These are phyloP conservation scores for Phalaenopsis equestris DNA, from an alignment of 106 monocot genomes.

Conservation along the genomic window DNA sequence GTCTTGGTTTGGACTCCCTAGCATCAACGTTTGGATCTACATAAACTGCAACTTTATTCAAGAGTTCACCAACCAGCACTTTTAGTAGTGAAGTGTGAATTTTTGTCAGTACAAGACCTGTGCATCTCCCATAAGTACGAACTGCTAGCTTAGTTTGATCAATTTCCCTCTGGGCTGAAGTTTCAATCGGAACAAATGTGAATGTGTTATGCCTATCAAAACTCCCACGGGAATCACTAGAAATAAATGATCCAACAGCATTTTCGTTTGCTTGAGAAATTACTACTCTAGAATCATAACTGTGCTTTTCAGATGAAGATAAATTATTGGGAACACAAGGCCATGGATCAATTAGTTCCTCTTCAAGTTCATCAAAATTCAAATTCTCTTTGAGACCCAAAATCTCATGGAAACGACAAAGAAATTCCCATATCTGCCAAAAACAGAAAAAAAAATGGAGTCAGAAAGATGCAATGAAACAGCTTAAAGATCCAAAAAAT, in stretches of 20 bases:
- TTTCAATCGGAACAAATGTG: slow-evolving; percentile 53
- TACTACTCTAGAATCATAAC: slow-evolving; percentile 16
- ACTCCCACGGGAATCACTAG: slow-evolving; percentile 19
- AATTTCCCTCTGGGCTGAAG: slow-evolving; percentile 43
- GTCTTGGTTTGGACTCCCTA: slow-evolving; percentile 67
- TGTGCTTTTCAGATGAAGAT: slow-evolving; percentile 29
- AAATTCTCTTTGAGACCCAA: slow-evolving; percentile 73
- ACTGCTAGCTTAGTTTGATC: slow-evolving; percentile 45
- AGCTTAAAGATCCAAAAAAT: not conserved
- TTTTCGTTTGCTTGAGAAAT: slow-evolving; percentile 22
- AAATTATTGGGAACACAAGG: slow-evolving; percentile 26
- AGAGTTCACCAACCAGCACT: slow-evolving; percentile 65
- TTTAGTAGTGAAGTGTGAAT: slow-evolving; percentile 68
- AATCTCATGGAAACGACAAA: slow-evolving; percentile 79
- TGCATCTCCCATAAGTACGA: slow-evolving; percentile 52
- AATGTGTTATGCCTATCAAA: slow-evolving; percentile 15
- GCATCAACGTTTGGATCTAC: slow-evolving; percentile 72
- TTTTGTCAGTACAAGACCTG: slow-evolving; percentile 56
- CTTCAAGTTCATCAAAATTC: slow-evolving; percentile 76
- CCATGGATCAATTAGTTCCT: slow-evolving; percentile 91
- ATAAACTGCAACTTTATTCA: slow-evolving; percentile 52
- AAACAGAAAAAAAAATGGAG: not conserved
- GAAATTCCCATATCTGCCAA: slow-evolving; percentile 78
- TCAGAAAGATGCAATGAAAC: not conserved
- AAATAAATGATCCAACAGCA: slow-evolving; percentile 16